Base-by-base conservation (phyloP, 2,329 filamentous ascomycete species). In the Paecilomyces dactylethromorphus region DNA sequence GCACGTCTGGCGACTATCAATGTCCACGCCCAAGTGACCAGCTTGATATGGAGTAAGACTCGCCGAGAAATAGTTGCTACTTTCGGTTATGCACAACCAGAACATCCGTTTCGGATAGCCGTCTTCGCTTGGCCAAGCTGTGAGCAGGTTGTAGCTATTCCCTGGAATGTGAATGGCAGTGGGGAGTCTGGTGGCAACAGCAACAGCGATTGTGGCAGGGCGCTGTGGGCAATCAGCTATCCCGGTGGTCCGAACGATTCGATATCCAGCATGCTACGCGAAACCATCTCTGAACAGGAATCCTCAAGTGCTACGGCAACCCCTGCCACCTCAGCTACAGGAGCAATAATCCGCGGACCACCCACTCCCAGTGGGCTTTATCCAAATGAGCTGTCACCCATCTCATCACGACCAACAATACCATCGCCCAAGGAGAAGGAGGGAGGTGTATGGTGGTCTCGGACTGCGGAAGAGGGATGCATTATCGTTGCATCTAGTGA, bases 71-170 rank as follows among this genome's bases (percentile, higher is more conserved):
- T 99, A 63, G 90, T 86, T 0, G 94, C 92, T 1, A 97, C 93
- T 0, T 97, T 99, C 75, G 93, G 94, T 3, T 97, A 95, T 69
- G 86, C 92, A 3, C 88, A 96, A 65, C 92, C 93, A 0, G 90
- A 96, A 50, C 94, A 99, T 69, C 86, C 89, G 0, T 90, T 89
- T 66, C 87, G 94, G 21, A 90, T 99, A 63, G 94, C 92, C 1
- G 88, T 97, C 8, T 99, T 97, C 74, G 88, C 89, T 53, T 97
- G 94, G 94, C 94, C 94, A 0, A 88, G 90, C 58, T 97, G 94
- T 74, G 85, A 86, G 63, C 90, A 94, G 70, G 84, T 97, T 1
- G 89, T 91, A 11, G 87, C 89, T 15, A 89, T 97, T 58, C 90
- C 92, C 0, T 97, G 86, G 93, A 87, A 86, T 55, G 85, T 87